These are phyloP conservation scores for Lactarius psammicola DNA, from an alignment of 768 basidiomycete genomes.

Conservation along the genomic window DNA sequence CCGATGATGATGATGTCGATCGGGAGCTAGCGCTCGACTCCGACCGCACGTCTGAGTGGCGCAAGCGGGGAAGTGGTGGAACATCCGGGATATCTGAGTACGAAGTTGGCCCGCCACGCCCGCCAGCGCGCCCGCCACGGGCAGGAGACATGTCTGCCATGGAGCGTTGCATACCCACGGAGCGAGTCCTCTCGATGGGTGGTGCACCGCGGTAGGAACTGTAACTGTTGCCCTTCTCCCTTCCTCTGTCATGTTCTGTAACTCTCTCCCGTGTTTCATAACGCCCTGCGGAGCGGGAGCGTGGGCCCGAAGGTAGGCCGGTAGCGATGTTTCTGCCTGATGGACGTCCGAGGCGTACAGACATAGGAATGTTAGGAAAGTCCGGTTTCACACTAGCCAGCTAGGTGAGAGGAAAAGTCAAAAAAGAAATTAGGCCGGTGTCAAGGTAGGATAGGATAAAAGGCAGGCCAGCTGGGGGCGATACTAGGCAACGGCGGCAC, in stretches of 20 bases:
- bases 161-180: slow-evolving; percentile 32
- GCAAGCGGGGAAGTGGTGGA: slow-evolving; percentile 28
- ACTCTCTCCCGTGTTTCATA: slow-evolving; percentile 11
- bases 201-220: slow-evolving; percentile 19
- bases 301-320: slow-evolving; percentile 44
- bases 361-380: slow-evolving; percentile 16
- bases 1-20: slow-evolving; percentile 30
- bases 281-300: slow-evolving; percentile 39
- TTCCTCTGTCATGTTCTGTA: slow-evolving; percentile 6
- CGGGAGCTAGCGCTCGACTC: slow-evolving; percentile 33
- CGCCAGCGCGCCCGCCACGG: slow-evolving; percentile 6
- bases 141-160: slow-evolving; percentile 21
- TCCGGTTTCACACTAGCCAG: slow-evolving; percentile 14
- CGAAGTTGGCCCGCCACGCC: not conserved
- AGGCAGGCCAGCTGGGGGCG: slow-evolving; percentile 2
- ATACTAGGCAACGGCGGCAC: not conserved
- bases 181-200: slow-evolving; percentile 20
- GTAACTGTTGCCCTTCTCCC: slow-evolving; percentile 21
- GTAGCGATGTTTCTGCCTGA: slow-evolving; percentile 10
- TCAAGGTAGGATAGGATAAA: not conserved
- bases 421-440: not conserved
- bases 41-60: slow-evolving; percentile 16
- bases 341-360: slow-evolving; percentile 16
- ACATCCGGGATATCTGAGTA: slow-evolving; percentile 14
- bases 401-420: slow-evolving; percentile 9